Percentiles rank a stretch among this genome's conserved stretches.
These are phyloP conservation scores for Coniochaeta ligniaria DNA, from an alignment of 2,329 filamentous ascomycete genomes.

Conservation along the genomic window DNA sequence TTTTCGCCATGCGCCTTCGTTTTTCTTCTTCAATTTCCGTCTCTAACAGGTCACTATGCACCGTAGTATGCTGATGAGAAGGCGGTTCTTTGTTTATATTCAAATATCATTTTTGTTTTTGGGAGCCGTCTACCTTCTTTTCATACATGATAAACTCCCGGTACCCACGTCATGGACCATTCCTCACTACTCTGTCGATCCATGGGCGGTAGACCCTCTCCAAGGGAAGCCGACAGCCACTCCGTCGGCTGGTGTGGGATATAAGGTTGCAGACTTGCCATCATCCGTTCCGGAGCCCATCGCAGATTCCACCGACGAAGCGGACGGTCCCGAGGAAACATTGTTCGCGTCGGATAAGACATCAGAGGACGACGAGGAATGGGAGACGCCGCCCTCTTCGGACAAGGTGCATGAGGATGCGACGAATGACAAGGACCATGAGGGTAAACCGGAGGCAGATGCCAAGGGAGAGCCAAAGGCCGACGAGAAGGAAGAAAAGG, in stretches of 20 bases:
- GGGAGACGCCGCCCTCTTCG: background rate
- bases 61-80: background rate
- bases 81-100: background rate
- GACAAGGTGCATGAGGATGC: background rate
- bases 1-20: background rate
- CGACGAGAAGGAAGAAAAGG: background rate
- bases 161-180: background rate
- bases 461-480: background rate
- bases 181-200: background rate
- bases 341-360: background rate
- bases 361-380: background rate
- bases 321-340: background rate
- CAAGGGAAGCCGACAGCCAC: background rate
- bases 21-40: background rate
- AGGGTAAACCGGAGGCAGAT: background rate
- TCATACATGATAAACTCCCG: background rate
- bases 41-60: background rate
- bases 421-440: background rate
- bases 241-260: background rate
- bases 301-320: background rate
- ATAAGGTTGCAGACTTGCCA: background rate
- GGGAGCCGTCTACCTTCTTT: background rate
- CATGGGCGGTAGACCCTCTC: background rate
- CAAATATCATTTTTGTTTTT: background rate
- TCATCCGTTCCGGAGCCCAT: background rate